Evolutionary conservation across 495 filamentous ascomycete genomes (phyloP), one percentile per base, ranked within the genome.

Genomic region (Letharia columbiana): DNA sequence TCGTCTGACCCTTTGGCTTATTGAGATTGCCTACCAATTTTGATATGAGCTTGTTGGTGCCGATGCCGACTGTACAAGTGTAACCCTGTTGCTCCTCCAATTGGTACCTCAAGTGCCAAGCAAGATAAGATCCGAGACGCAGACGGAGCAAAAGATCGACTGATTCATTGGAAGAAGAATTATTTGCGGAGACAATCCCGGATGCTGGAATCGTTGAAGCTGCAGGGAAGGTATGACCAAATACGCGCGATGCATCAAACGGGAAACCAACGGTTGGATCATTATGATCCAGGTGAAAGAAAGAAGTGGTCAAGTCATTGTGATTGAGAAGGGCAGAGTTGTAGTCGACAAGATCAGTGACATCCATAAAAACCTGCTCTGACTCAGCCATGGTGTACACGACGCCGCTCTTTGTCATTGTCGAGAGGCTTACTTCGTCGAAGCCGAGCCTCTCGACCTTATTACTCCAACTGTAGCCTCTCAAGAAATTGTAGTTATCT

Each of bases 1-100:
- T 89, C 0, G 93, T 96, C 72, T 96, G 93, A 62, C 83, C 86
- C 58, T 87, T 86, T 0, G 93, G 93, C 75, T 96, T 96, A 72
- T 96, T 84, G 52, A 87, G 76, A 77, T 84, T 91, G 28, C 93
- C 93, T 35, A 86, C 90, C 39, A 98, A 78, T 73, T 98, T 98
- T 41, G 89, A 85, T 39, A 93, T 80, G 4, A 92, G 71, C 73
- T 96, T 96, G 59, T 86, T 91, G 7, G 90, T 96, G 3, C 91
- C 86, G 4, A 96, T 86, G 13, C 93, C 93, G n/a, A 89, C 91
- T 1, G 91, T 90, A 47, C 86, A 86, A 9, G 91, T 94, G 75
- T 91, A 96, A 6, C 91, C 91, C 69, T 86, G 87, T n/a, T 89
- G 79, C 54, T 87, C 77, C 62, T 94, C 89, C 11, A 98, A 80